Evolutionary conservation across 2,329 filamentous ascomycete species (phyloP), one percentile per base, ranked within the genome.

Genomic region (Alternaria panax): DNA sequence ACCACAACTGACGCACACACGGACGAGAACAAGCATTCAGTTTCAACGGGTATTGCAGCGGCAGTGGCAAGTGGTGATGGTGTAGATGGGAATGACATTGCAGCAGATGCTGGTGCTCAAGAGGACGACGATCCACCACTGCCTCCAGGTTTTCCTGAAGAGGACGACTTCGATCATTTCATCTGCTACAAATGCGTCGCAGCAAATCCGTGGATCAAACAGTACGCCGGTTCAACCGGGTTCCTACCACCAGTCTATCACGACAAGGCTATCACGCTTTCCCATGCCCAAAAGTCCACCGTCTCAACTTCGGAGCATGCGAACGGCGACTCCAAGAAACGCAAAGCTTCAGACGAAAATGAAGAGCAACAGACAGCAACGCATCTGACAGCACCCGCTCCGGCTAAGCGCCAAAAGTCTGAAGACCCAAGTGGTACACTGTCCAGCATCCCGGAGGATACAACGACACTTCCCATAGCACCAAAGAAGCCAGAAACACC

Each of bases 151-250:
- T 99, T 99, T 67, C 95, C 95, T 0, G 84, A 85, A 0, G 94
- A 98, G 70, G 92, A 97, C 27, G 88, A 90, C 28, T 99, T 99
- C 66, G 92, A 96, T 53, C 87, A 90, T 27, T 90, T 98, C 71
- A 85, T 99, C 36, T 99, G 95, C 82, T 97, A 95, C 82, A 96
- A 96, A 75, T 99, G 95, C 69, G 86, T 96, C 14, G 88, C 93
- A 40, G 87, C 92, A 1, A 87, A 93, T 68, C 92, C 93, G 0
- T 99, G 95, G 95, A 90, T 98, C 76, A 96, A 94, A 80, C 84
- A 84, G 64, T 98, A 98, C 74, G 93, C 92, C 6, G 90, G 90
- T 2, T 87, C 91, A 0, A 74, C 87, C 0, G 93, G 93, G 0
- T 98, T 99, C 71, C 82, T 98, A 0, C 83, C 87, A 0, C 86